Conservation (phyloP, 176 grass and related monocot species). For the Hsuehochloa calcarea region DNA sequence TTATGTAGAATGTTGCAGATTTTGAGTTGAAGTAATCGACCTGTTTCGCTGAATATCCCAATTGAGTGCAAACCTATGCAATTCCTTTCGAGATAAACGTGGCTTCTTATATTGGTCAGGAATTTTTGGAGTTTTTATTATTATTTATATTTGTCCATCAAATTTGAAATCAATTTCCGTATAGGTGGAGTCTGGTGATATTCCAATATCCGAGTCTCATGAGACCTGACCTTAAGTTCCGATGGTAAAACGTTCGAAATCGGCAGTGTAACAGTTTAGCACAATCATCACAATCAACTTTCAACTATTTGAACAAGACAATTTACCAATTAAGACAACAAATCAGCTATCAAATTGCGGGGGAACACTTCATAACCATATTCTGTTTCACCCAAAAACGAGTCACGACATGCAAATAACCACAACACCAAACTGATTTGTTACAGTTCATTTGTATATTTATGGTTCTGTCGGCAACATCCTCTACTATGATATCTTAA, state of each 20-base stretch:
- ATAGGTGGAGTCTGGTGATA: neutral
- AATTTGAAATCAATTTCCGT: neutral
- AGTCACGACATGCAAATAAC: neutral
- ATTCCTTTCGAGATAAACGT: neutral
- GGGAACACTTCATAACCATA: neutral
- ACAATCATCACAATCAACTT: neutral
- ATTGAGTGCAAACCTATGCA: neutral
- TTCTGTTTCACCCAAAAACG: neutral
- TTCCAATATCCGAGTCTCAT: neutral
- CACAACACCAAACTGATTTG: neutral
- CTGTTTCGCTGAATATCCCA: neutral
- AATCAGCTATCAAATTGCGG: neutral
- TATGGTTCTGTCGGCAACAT: neutral
- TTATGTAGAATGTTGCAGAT: neutral
- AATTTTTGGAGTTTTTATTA: neutral
- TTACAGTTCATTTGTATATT: constrained; percentile 20
- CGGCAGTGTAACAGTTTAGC: neutral
- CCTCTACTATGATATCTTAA: neutral
- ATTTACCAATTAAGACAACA: neutral
- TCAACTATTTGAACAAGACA: neutral
- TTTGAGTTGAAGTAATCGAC: neutral
- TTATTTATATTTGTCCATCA: neutral
- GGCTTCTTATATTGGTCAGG: neutral
- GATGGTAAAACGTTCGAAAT: neutral
- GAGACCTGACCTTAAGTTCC: neutral